Percentiles rank a stretch among this genome's conserved stretches.
phyloP scores from a whole-genome alignment of 2,329 filamentous ascomycete species.

The Neofusicoccum sp. region DNA sequence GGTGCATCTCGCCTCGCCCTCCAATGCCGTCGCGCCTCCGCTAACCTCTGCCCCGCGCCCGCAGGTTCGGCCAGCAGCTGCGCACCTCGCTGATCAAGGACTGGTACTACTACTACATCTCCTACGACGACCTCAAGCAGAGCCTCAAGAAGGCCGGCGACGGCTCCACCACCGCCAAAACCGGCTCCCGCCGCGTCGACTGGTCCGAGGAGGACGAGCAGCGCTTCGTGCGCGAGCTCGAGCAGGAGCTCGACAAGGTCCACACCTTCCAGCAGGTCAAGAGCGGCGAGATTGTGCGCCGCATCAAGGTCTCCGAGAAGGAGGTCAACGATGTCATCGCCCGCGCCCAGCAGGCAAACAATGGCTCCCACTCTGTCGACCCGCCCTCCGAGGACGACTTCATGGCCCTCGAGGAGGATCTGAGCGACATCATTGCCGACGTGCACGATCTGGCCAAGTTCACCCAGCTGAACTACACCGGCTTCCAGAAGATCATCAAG shows the following conservation, averaged over 20 bases:
- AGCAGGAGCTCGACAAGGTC: constrained; percentile 93
- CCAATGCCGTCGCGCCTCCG: not conserved
- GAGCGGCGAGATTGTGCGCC: constrained; percentile 88
- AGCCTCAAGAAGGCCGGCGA: constrained; percentile 72
- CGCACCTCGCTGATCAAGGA: constrained; percentile 94
- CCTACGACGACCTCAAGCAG: constrained; percentile 89
- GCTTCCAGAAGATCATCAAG: constrained; percentile 99
- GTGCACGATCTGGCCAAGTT: constrained; percentile 98
- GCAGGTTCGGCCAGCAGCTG: constrained; percentile 90
- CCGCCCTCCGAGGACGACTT: constrained; percentile 85
- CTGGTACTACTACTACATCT: constrained; percentile 98
- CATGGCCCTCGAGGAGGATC: constrained; percentile 84
- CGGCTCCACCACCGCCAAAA: constrained; percentile 20
- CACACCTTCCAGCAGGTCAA: constrained; percentile 97
- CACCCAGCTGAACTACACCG: constrained; percentile 96
- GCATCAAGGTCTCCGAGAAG: constrained; percentile 82
- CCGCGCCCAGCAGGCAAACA: constrained; percentile 51
- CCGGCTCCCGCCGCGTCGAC: constrained; percentile 42
- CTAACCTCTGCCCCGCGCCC: not conserved
- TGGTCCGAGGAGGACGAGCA: constrained; percentile 94
- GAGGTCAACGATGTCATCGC: constrained; percentile 87
- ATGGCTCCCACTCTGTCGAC: constrained; percentile 30
- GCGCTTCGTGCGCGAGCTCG: constrained; percentile 80
- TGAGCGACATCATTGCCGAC: constrained; percentile 97
- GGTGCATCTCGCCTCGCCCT: constrained; percentile 6